Percentiles rank a stretch among this genome's conserved stretches.
These are phyloP conservation scores for Podila epicladia DNA, from an alignment of 192 early-diverging fungal species.

Conservation along the genomic window DNA sequence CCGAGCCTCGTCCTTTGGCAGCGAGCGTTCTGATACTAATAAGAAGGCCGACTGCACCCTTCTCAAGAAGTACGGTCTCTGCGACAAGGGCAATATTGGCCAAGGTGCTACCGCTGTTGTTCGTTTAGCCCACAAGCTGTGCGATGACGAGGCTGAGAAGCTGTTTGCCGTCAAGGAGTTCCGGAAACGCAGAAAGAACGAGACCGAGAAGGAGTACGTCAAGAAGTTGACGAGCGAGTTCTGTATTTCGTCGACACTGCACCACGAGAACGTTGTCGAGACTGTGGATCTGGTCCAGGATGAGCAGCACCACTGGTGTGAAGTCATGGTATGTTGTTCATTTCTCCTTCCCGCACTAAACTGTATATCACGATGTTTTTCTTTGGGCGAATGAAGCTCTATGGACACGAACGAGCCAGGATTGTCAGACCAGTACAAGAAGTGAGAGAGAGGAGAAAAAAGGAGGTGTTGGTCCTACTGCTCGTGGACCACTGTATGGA, in stretches of 20 bases:
- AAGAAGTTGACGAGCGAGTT: constrained; percentile 96
- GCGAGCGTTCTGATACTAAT: constrained; percentile 14
- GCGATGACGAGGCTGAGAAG: constrained; percentile 67
- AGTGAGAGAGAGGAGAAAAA: too few relatives aligned
- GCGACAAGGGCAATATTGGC: constrained; percentile 82
- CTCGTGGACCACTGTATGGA: too few relatives aligned
- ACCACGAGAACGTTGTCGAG: constrained; percentile 91
- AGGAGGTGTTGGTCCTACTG: too few relatives aligned
- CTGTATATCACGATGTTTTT: not conserved
- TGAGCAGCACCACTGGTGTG: constrained; percentile 83
- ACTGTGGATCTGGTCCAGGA: constrained; percentile 97
- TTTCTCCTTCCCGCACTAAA: not conserved
- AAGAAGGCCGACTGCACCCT: constrained; percentile 51
- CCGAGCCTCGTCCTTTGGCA: constrained; percentile 20
- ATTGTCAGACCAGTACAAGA: too few relatives aligned
- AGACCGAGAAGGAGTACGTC: constrained; percentile 93
- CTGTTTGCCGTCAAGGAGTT: constrained; percentile 95
- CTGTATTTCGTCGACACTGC: constrained; percentile 91
- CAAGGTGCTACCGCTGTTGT: constrained; percentile 94
- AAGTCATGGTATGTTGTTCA: constrained; percentile 67
- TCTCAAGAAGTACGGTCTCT: constrained; percentile 85
- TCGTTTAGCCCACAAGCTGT: constrained; percentile 82
- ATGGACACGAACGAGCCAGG: not conserved
- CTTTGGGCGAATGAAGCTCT: not conserved
- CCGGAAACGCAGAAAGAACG: constrained; percentile 83